phyloP scores from a whole-genome alignment of 169 alveolate genomes.

The Plasmodium reichenowi region DNA sequence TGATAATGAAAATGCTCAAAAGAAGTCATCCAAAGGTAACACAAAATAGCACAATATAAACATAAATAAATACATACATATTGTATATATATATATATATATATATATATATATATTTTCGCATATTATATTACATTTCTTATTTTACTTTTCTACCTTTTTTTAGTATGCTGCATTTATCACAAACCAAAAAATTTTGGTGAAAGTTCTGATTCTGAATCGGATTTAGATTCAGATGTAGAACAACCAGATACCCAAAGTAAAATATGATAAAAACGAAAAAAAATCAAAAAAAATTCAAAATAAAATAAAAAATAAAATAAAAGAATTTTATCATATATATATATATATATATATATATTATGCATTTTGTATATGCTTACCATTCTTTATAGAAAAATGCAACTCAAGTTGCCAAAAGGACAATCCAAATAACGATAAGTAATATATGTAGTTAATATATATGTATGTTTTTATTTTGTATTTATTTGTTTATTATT shows the following conservation, averaged over 20 bases:
- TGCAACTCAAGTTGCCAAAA: conserved; percentile 10
- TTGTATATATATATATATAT: not conserved
- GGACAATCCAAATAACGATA: not conserved
- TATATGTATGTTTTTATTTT: no score
- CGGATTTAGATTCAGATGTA: conserved; percentile 37
- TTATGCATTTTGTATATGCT: not conserved
- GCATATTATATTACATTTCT: conserved; percentile 2
- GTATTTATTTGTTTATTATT: no score
- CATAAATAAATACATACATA: not conserved
- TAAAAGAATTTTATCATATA: not conserved
- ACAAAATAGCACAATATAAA: not conserved
- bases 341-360: not conserved
- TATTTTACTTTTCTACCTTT: not conserved
- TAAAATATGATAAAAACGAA: not conserved
- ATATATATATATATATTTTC: not conserved
- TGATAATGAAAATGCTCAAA: conserved; percentile 69
- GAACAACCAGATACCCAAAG: not conserved
- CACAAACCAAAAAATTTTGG: conserved; percentile 66
- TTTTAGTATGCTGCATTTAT: conserved; percentile 57
- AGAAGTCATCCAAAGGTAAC: conserved; percentile 72
- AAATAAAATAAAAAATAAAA: not conserved
- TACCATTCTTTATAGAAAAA: not conserved
- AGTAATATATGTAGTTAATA: not conserved
- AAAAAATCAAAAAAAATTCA: not conserved
- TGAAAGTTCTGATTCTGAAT: conserved; percentile 74